Evolutionary conservation across 1,139 yeast genomes (phyloP).

Genomic region (Hemisphaericaspora subhashii): DNA sequence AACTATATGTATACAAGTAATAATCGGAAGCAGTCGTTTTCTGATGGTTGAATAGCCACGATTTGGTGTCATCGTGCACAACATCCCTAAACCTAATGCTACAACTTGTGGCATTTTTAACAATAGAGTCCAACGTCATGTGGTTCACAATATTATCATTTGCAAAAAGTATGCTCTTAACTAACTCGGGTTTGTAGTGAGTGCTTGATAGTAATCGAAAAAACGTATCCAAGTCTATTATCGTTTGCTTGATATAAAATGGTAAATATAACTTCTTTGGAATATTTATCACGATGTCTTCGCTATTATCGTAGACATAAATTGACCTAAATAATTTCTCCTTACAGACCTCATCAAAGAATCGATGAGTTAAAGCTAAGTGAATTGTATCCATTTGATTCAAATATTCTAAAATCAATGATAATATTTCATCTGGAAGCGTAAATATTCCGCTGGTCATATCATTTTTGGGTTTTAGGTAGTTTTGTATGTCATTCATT

Average conservation of each 20-base stretch:
- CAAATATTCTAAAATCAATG: neutral
- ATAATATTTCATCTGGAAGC: neutral
- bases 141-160: neutral
- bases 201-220: neutral
- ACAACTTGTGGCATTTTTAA: too few relatives aligned
- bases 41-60: too few relatives aligned
- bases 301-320: neutral
- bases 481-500: too few relatives aligned
- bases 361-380: neutral
- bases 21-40: too few relatives aligned
- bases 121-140: too few relatives aligned
- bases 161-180: neutral
- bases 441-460: neutral
- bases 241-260: neutral
- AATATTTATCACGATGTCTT: neutral
- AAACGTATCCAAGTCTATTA: neutral
- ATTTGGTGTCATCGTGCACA: too few relatives aligned
- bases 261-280: neutral
- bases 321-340: slow-evolving; percentile 1
- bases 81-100: too few relatives aligned
- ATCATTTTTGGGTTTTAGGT: neutral
- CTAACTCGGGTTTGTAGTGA: neutral
- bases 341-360: neutral
- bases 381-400: slow-evolving; percentile 1
- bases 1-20: too few relatives aligned